These are phyloP conservation scores for Candida michaelii DNA, from an alignment of 805 yeast species.

Conservation along the genomic window DNA sequence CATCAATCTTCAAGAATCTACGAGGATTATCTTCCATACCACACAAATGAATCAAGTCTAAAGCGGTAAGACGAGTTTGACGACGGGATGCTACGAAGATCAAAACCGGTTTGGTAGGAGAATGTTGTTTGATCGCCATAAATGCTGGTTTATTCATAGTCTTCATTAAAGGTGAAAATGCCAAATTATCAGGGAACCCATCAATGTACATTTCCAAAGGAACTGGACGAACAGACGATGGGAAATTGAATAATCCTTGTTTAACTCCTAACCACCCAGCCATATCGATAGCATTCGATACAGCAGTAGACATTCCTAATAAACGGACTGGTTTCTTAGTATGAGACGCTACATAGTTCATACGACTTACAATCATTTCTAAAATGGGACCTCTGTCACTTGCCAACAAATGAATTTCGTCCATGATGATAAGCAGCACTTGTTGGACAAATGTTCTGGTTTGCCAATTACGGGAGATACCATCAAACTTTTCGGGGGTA, in stretches of 20 bases:
- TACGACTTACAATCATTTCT: slow-evolving; percentile 86
- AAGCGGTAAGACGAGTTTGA: slow-evolving; percentile 78
- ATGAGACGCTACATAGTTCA: slow-evolving; percentile 67
- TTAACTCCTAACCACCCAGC: slow-evolving; percentile 80
- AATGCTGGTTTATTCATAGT: slow-evolving; percentile 89
- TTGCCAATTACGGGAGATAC: slow-evolving; percentile 85
- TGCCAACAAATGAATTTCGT: slow-evolving; percentile 80
- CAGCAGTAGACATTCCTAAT: slow-evolving; percentile 82
- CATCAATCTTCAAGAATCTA: slow-evolving; percentile 65
- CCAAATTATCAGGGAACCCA: slow-evolving; percentile 79
- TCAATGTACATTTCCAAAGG: slow-evolving; percentile 86
- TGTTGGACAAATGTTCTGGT: slow-evolving; percentile 73
- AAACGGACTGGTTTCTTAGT: slow-evolving; percentile 63
- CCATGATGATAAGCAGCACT: slow-evolving; percentile 77
- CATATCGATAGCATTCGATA: slow-evolving; percentile 81
- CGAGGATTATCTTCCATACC: slow-evolving; percentile 78
- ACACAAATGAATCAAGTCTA: slow-evolving; percentile 74
- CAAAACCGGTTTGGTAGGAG: slow-evolving; percentile 79
- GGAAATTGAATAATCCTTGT: slow-evolving; percentile 76
- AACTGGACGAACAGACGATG: slow-evolving; percentile 80
- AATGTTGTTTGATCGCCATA: slow-evolving; percentile 88
- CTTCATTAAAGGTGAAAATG: slow-evolving; percentile 82
- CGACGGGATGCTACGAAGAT: slow-evolving; percentile 85
- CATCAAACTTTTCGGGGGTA: slow-evolving; percentile 86
- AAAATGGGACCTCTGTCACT: slow-evolving; percentile 85